These are phyloP conservation scores for Fraxinus ornus DNA, from an alignment of 305 asterid species.

Conservation along the genomic window DNA sequence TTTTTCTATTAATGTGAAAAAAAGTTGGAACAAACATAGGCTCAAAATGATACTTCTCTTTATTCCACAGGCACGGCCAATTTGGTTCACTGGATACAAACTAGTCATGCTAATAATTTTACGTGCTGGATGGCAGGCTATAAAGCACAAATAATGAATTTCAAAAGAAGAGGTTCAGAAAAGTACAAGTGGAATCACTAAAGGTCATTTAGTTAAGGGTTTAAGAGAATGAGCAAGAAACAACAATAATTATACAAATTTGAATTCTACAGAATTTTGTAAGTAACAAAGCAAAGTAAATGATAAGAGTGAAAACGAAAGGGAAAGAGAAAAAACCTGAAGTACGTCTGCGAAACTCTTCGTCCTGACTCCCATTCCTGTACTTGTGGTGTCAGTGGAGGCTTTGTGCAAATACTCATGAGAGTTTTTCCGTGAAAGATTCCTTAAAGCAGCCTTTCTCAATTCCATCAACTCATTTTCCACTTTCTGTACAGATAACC, in stretches of 20 bases:
- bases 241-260: background rate
- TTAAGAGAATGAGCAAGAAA: background rate
- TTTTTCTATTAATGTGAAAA: too few species aligned
- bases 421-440: slow-evolving; percentile 56
- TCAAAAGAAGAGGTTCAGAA: background rate
- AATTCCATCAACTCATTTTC: slow-evolving; percentile 62
- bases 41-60: background rate
- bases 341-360: slow-evolving; percentile 87
- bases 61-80: background rate
- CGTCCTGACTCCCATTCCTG: slow-evolving; percentile 66
- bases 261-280: background rate
- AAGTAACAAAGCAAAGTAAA: background rate
- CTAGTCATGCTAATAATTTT: background rate
- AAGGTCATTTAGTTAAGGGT: background rate
- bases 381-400: slow-evolving; percentile 29
- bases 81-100: background rate
- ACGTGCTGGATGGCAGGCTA: background rate
- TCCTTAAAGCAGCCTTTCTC: slow-evolving; percentile 63
- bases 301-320: background rate
- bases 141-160: background rate
- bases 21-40: too few species aligned
- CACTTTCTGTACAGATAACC: slow-evolving; percentile 39
- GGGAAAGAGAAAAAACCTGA: slow-evolving; percentile 49
- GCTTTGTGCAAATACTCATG: slow-evolving; percentile 46
- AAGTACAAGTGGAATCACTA: background rate